Evolutionary conservation across 148 eudicot genomes (phyloP), one percentile per base, ranked within the genome.

Genomic region (Simmondsia chinensis): DNA sequence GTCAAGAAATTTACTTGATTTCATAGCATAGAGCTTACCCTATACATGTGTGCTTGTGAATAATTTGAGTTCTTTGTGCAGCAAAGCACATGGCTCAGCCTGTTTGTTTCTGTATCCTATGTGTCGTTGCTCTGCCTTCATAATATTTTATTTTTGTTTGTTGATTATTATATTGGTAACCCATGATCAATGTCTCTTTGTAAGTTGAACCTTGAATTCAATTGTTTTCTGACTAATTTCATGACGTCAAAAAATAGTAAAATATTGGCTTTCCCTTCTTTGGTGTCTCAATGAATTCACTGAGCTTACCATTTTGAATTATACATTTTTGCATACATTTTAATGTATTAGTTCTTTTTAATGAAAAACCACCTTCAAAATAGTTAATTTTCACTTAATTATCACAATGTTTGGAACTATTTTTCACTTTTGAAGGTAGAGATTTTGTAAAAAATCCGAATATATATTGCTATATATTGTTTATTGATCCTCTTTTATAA

Each of bases 71-170:
- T 46, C 27, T 43, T 45, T 57, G 20, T 56, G 47, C 46, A 19
- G 39, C 26, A 38, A 31, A 41, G 56, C 76, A 70, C 65, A 65
- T 69, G 57, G 68, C 42, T 54, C 37, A 22, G 26, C 47, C 49
- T 17, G 46, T 50, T 33, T 39, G 34, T 34, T 60, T 7, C 10
- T 33, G 21, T 49, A 26, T 20, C 33, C 56, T 61, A 21, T 35
- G 34, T 33, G 52, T 28, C 32, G 7, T 45, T 34, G 21, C 44
- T 43, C 29, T 20, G 7, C 37, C 2, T n/a, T 14, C 10, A 20
- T 43, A 1, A 13, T 5, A 30, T 21, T 52, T 27, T 22, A 29
- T 37, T 14, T 3, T 15, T 22, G 25, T 17, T 23, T 20, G 18
- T 48, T 26, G 35, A 41, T 16, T 43, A 20, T 42, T 35, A 3